Conservation (phyloP, 345 rosid genomes). For the Eucalyptus erythrocorys region DNA sequence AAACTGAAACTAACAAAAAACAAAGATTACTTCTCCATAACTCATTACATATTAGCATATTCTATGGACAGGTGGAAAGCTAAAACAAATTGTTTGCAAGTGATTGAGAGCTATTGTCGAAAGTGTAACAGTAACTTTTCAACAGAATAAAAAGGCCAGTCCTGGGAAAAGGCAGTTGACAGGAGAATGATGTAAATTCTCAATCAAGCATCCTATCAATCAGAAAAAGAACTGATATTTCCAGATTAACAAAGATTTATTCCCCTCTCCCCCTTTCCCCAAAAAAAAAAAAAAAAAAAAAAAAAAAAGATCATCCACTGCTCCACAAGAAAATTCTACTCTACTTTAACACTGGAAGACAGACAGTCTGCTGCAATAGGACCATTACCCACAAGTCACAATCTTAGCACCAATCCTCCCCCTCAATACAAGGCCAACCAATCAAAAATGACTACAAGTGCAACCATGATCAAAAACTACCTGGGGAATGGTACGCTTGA, state of each 20-base stretch:
- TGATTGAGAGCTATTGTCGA: background rate
- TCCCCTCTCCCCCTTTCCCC: background rate
- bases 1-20: background rate
- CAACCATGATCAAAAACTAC: conserved; percentile 17
- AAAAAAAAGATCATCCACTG: background rate
- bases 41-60: background rate
- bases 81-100: background rate
- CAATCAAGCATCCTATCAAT: background rate
- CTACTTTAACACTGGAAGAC: background rate
- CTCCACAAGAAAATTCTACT: background rate
- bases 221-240: background rate
- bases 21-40: background rate
- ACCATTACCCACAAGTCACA: background rate
- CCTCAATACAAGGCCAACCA: background rate
- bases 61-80: background rate
- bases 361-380: background rate
- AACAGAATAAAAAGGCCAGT: background rate
- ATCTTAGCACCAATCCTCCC: background rate
- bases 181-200: background rate
- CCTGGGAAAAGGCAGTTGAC: background rate
- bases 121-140: background rate
- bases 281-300: background rate
- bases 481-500: conserved; percentile 98
- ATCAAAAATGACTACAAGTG: background rate
- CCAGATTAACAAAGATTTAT: background rate